A percentile compares a stretch with the other conserved stretches of the same genome.
Evolutionary conservation across 306 rosid genomes (phyloP).

Genomic region (Quercus glauca): DNA sequence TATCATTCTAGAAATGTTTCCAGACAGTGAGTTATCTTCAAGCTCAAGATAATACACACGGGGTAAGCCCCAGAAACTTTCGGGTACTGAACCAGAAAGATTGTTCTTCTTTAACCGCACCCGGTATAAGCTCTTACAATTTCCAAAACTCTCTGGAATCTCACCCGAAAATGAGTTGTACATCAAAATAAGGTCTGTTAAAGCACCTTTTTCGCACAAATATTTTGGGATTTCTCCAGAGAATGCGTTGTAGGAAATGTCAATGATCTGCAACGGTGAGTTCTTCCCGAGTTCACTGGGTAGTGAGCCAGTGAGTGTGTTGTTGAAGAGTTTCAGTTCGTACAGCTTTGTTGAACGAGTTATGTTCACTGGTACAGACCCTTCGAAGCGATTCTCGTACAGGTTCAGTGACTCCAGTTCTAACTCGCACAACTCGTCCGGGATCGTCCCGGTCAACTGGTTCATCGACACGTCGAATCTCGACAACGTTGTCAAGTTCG

Average conservation of each 20-base stretch:
- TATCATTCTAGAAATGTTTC: conserved; percentile 50
- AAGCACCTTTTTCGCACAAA: conserved; percentile 44
- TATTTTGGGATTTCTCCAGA: conserved; percentile 54
- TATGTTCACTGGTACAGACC: conserved; percentile 52
- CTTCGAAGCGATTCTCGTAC: conserved; percentile 44
- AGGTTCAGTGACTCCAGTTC: conserved; percentile 50
- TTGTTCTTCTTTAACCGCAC: conserved; percentile 59
- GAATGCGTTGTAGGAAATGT: conserved; percentile 57
- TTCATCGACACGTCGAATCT: conserved; percentile 62
- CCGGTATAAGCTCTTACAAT: conserved; percentile 51
- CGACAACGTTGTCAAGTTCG: conserved; percentile 41
- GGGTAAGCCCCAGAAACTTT: conserved; percentile 67
- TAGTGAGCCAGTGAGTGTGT: conserved; percentile 48
- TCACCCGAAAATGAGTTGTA: conserved; percentile 65
- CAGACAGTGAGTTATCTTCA: conserved; percentile 54
- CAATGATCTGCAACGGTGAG: conserved; percentile 41
- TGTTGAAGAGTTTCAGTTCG: conserved; percentile 59
- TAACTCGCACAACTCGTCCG: conserved; percentile 45
- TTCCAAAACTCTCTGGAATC: conserved; percentile 49
- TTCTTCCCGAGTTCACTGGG: conserved; percentile 58
- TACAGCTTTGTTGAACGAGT: conserved; percentile 36
- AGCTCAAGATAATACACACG: conserved; percentile 51
- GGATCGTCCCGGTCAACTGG: conserved; percentile 56
- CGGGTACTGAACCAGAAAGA: conserved; percentile 65
- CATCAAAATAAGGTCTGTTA: conserved; percentile 43